Conservation (phyloP, 306 rosid species). For the barrel medic (Medicago truncatula) region MtrunA17r5.0-ANR NC_053044.1:3953501-3954000, state of each 20-base stretch:
- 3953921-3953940: neutral
- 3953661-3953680: neutral
- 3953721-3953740: neutral
- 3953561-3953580: neutral
- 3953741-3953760: neutral
- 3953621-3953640: neutral
- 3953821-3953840: neutral
- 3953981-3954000: neutral
- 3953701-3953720: neutral
- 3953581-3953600: neutral
- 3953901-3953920: neutral
- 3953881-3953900: neutral
- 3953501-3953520: neutral
- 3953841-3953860: neutral
- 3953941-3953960: neutral
- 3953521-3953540: neutral
- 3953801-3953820: neutral
- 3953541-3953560: neutral
- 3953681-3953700: neutral
- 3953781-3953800: neutral
- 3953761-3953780: neutral
- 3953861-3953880: neutral
- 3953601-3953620: neutral
- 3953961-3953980: neutral
- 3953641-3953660: neutral